These are phyloP conservation scores for Acanthamoeba pearcei DNA, from an alignment of 208 protist species.

Conservation along the genomic window DNA sequence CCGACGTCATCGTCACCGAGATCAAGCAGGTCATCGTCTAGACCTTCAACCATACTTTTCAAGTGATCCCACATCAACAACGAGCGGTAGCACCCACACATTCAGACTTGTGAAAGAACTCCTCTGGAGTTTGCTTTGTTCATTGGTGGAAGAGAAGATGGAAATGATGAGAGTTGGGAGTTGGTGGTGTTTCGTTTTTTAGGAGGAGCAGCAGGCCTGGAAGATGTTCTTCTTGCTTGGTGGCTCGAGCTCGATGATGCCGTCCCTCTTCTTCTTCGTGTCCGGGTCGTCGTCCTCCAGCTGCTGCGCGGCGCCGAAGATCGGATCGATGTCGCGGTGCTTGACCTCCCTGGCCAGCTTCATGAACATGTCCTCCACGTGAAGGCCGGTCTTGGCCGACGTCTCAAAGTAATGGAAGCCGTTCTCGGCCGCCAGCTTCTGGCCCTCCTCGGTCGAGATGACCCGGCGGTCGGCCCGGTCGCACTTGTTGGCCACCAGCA, in stretches of 20 bases:
- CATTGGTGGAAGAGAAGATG: too few relatives aligned
- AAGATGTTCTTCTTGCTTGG: background rate
- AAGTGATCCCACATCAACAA: too few relatives aligned
- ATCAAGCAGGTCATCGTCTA: conserved; percentile 77
- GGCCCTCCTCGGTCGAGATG: conserved; percentile 80
- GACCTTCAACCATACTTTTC: too few relatives aligned
- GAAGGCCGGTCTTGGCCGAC: conserved; percentile 86
- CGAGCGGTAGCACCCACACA: background rate
- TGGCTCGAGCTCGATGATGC: background rate
- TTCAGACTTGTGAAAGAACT: background rate
- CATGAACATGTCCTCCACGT: conserved; percentile 92
- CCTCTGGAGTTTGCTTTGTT: too few relatives aligned
- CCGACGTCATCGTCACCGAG: conserved; percentile 76
- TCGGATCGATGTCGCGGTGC: conserved; percentile 76
- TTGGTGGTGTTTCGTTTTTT: too few relatives aligned
- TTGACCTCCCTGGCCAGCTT: conserved; percentile 88
- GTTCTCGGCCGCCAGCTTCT: conserved; percentile 89
- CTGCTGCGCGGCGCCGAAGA: background rate
- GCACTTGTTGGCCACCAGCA: conserved; percentile 94
- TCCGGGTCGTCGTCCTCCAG: background rate
- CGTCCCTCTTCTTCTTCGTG: background rate
- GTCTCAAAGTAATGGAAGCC: conserved; percentile 90
- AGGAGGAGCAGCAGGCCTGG: background rate
- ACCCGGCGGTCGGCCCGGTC: conserved; percentile 87
- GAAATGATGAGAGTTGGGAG: too few relatives aligned